A percentile compares a stretch with the other conserved stretches of the same genome.
phyloP scores from a whole-genome alignment of 768 basidiomycete species.

The Amanita polypyramis region DNA sequence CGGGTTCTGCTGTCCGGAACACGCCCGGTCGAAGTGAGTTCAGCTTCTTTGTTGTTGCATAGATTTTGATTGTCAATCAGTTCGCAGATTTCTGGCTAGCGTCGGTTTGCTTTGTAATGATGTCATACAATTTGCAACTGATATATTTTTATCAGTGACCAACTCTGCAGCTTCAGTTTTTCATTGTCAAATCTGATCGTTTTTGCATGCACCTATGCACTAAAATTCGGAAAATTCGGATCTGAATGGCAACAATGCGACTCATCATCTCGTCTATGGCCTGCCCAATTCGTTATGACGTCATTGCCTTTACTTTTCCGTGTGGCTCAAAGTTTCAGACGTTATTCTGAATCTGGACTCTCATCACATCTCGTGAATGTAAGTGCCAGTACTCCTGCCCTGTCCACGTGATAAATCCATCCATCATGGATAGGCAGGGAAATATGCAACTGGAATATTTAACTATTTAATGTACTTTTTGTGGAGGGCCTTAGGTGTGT shows the following conservation, averaged over 20 bases:
- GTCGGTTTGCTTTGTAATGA: constrained; percentile 26
- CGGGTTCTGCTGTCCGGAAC: constrained; percentile 62
- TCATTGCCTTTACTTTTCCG: constrained; percentile 67
- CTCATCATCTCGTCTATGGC: constrained; percentile 43
- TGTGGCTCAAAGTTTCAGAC: constrained; percentile 76
- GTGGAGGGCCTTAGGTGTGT: constrained; percentile 62
- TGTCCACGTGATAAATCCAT: constrained; percentile 1
- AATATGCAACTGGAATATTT: constrained; percentile 63
- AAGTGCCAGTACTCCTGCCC: constrained; percentile 7
- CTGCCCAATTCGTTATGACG: constrained; percentile 44
- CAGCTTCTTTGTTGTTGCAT: neutral
- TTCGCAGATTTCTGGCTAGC: constrained; percentile 89
- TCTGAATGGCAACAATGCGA: constrained; percentile 39
- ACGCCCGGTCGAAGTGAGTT: constrained; percentile 61
- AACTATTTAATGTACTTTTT: constrained; percentile 59
- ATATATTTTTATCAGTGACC: constrained; percentile 42
- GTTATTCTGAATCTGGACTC: constrained; percentile 71
- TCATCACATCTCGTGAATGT: constrained; percentile 85
- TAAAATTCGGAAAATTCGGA: constrained; percentile 45
- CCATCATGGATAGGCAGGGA: constrained; percentile 54
- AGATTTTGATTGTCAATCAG: constrained; percentile 21
- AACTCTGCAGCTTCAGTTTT: constrained; percentile 73
- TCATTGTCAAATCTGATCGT: constrained; percentile 65
- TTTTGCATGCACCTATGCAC: constrained; percentile 62
- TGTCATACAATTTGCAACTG: neutral